Evolutionary conservation across 2,329 filamentous ascomycete species (phyloP), one percentile per base, ranked within the genome.

Genomic region (Diplodia intermedia): DNA sequence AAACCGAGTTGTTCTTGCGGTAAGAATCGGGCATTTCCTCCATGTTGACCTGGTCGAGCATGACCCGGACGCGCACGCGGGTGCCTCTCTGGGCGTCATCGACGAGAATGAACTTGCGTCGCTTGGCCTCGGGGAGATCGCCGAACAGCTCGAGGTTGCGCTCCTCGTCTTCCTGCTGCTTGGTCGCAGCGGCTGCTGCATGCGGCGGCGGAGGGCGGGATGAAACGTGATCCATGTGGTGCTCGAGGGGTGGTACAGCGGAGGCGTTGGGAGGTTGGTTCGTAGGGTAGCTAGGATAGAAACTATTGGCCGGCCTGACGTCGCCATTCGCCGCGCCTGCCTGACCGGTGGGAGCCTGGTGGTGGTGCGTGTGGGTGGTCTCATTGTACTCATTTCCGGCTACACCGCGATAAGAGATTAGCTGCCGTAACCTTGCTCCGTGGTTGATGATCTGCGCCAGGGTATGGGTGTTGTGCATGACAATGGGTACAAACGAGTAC

Each of bases 21-120:
- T 97, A 97, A 18, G 92, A 95, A 79, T 98, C 94, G 1, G 94
- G 94, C 76, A 98, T 97, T 80, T 98, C 94, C 75, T 94, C 91
- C 82, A 95, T 96, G 77, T 97, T 91, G 73, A 97, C 93, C 54
- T 90, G 89, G 76, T 97, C 93, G n/a, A 99, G 88, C 71, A 91
- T 95, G 63, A 97, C 94, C 70, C 94, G 91, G 55, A 98, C 94
- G 18, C 94, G 90, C 1, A 97, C 89, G 52, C 93, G 88, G 62
- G 88, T 90, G 65, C 90, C 91, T 43, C 92, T 90, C 70, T 93
- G 91, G 65, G 88, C 89, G 78, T 98, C 94, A 72, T 97, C 94
- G 33, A 98, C 93, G 11, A 98, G 87, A 73, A 98, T 97, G 79
- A 98, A 98, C 80, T 97, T 98, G 77, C 94, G 91, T 75, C 93